Conservation (phyloP, 2,329 filamentous ascomycete genomes). For the Mycocentrospora acerina region DNA sequence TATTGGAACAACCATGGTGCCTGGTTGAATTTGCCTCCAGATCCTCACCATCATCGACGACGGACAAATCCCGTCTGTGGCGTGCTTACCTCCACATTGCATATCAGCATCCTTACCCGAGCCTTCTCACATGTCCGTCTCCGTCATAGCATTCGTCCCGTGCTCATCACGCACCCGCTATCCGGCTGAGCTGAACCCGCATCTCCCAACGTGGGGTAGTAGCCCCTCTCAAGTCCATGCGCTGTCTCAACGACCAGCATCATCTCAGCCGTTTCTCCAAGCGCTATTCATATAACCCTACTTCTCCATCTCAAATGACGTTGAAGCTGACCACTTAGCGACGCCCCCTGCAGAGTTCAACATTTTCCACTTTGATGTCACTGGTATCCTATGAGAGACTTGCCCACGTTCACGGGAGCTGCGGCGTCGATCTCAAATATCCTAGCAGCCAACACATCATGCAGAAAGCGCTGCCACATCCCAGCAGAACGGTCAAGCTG, state of each 20-base stretch:
- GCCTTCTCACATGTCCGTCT: too few species aligned
- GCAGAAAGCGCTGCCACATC: conserved; percentile 34
- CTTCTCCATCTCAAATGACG: conserved; percentile 17
- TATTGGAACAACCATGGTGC: conserved; percentile 29
- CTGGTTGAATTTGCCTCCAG: too few species aligned
- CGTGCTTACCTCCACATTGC: too few species aligned
- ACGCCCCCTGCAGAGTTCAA: conserved; percentile 15
- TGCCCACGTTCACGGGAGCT: conserved; percentile 33
- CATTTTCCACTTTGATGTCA: conserved; percentile 11
- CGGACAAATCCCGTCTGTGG: too few species aligned
- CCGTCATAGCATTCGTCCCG: not conserved
- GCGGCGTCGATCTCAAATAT: conserved; percentile 25
- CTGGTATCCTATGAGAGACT: conserved; percentile 41
- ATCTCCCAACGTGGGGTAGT: not conserved
- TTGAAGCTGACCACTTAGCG: conserved; percentile 25
- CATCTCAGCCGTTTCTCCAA: not conserved
- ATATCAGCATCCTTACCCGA: too few species aligned
- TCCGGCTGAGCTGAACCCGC: not conserved
- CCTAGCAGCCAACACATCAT: conserved; percentile 40
- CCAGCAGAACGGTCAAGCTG: conserved; percentile 7
- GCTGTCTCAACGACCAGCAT: conserved; percentile 16
- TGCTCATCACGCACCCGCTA: too few species aligned
- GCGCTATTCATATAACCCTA: not conserved
- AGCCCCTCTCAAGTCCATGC: conserved; percentile 14
- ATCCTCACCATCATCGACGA: too few species aligned